These are phyloP conservation scores for Penicillium sp. DNA, from an alignment of 2,329 filamentous ascomycete species.

Conservation along the genomic window DNA sequence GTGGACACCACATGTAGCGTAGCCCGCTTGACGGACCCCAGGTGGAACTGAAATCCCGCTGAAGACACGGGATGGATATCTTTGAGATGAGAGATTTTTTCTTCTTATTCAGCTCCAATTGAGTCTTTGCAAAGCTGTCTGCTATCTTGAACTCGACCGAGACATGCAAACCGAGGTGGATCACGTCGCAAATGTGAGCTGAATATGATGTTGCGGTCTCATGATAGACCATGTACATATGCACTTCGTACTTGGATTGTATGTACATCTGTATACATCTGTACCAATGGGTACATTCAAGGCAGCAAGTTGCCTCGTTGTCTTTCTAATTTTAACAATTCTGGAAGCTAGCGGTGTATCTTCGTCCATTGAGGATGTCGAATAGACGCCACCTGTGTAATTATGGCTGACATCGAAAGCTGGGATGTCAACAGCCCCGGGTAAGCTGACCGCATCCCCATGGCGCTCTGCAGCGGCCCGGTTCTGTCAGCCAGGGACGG, in stretches of 20 bases:
- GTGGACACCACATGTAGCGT: conserved; percentile 3
- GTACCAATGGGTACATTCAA: too few species aligned
- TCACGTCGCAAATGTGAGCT: not conserved
- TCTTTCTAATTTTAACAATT: conserved; percentile 10
- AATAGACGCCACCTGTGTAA: conserved; percentile 15
- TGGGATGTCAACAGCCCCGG: not conserved
- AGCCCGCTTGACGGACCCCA: not conserved
- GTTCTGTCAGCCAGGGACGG: conserved; percentile 4
- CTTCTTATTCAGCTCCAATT: not conserved
- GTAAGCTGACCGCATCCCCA: conserved; percentile 13
- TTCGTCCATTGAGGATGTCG: not conserved
- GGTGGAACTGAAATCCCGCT: conserved; percentile 3
- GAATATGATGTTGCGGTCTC: conserved; percentile 1
- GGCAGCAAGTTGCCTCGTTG: conserved; percentile 4
- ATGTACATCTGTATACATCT: too few species aligned
- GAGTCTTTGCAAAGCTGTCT: not conserved
- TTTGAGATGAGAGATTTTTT: not conserved
- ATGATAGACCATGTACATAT: not conserved
- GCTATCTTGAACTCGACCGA: conserved; percentile 14
- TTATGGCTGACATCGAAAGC: not conserved
- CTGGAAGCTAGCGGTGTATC: conserved; percentile 4
- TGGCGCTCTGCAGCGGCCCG: conserved; percentile 13
- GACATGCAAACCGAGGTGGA: conserved; percentile 9
- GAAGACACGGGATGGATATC: not conserved
- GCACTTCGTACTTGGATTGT: not conserved